Evolutionary conservation across 305 asterid species (phyloP), one percentile per base, ranked within the genome.

Genomic region (Solanum chacoense): DNA sequence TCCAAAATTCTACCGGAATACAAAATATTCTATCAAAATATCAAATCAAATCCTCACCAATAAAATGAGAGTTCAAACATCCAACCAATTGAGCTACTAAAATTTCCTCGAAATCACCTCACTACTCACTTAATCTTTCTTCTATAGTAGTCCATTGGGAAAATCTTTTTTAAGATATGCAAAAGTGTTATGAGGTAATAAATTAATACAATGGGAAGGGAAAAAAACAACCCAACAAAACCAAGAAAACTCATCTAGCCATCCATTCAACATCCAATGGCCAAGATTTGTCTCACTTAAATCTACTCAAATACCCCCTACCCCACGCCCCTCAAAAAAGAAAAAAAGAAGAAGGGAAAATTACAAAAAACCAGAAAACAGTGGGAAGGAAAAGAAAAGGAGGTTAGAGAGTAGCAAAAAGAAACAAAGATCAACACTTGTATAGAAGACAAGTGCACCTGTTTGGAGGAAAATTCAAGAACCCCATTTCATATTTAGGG

Each of bases 251-350:
- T 74, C 88, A 90, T 91, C 91, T 24, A 55, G 28, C 93, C 93
- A 87, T 91, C 86, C 90, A 91, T 89, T 88, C 72, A 67, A 50
- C 87, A 77, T 24, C 77, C 87, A 88, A 89, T 84, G 90, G 86
- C 84, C 90, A 79, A 37, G 77, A 90, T 87, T 71, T 42, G 14
- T 37, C 63, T 72, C 65, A 22, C 88, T 89, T 71, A 84, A 90
- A 87, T 87, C 88, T 73, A 76, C 88, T 79, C 67, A 79, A 79
- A 79, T 12, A 24, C 55, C 2, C 55, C 45, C 18, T n/a, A 3
- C 22, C 20, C 63, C 63, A 0, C 1, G n/a, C 22, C 1, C 8
- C 35, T 1, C 1, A 5, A 34, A 81, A 45, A 26, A 5, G 4
- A 0, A 5, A 42, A 42, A 40, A 40, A n/a, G n/a, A 36, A 35